Evolutionary conservation across 176 grass and related monocot genomes (phyloP), one percentile per base, ranked within the genome.

Genomic region (Elaeis guineensis): DNA sequence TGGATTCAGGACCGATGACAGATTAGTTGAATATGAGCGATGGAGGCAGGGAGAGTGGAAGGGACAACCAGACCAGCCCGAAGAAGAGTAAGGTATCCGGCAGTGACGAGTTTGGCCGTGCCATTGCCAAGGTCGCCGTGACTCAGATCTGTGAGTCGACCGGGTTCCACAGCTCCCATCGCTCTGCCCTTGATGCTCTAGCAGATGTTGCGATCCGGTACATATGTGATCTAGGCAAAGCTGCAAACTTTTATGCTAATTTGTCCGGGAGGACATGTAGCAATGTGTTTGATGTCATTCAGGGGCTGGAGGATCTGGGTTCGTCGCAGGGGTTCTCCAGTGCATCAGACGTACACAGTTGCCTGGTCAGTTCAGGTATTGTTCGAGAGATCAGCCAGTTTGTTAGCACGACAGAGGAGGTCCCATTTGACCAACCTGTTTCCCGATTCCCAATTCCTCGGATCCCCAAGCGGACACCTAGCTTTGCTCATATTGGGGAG

Each of bases 261-360:
- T 78, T 86, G 21, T 75, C 88, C 9, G 88, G 88, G 51, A 81
- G 88, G 62, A 76, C 70, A 5, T 63, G 69, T 16, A 81, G 82
- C 68, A 93, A 93, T 24, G 79, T 93, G 70, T 81, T 65, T 72
- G 94, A 99, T 65, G 32, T 99, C 50, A 83, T 99, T 60, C 82
- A 77, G 59, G 77, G 76, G 15, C 79, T 99, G 16, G 85, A 93
- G 61, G 94, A 93, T 54, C 67, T 99, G 16, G 75, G 62, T 56
- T 50, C 78, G 30, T 61, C 69, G 12, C 79, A 80, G 12, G 94
- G 94, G 0, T 93, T 86, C 59, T 55, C 77, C 0, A 85, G 81
- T 7, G 87, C 82, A 4, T 77, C 84, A 23, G 74, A 83, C 65
- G 50, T 75, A 2, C 76, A 77, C 23, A 70, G 19, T 54, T 92